Percentiles rank a stretch among this genome's conserved stretches.
phyloP scores from a whole-genome alignment of 2,329 filamentous ascomycete species.

The Podosphaera xanthii region DNA sequence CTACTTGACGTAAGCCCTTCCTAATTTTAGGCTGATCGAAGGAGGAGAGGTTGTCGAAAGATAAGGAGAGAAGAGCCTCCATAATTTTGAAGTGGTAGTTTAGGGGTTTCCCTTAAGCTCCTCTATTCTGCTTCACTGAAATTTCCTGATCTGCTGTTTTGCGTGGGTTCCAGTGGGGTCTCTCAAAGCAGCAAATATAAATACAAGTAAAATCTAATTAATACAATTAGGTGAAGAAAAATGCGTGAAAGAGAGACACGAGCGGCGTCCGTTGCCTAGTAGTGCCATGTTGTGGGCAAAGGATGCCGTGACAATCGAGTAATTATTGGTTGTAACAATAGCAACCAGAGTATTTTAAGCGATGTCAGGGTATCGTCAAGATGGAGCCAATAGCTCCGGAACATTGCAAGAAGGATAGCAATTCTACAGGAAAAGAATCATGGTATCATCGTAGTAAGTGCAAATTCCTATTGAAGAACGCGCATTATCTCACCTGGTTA shows the following conservation, averaged over 20 bases:
- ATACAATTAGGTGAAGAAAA: background rate
- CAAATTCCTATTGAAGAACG: too few species aligned
- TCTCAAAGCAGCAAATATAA: too few species aligned
- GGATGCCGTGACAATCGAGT: background rate
- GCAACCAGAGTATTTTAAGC: background rate
- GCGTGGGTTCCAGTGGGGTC: too few species aligned
- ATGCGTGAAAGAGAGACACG: background rate
- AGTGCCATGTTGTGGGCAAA: background rate
- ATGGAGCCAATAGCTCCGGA: too few species aligned
- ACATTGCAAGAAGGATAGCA: too few species aligned
- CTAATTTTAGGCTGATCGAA: slow-evolving; percentile 76
- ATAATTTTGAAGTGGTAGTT: slow-evolving; percentile 25
- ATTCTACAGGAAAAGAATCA: too few species aligned
- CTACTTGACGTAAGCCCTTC: slow-evolving; percentile 83
- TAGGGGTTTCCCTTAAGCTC: too few species aligned
- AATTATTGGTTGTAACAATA: background rate
- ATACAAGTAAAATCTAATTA: background rate
- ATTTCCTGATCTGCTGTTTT: too few species aligned
- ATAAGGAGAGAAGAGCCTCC: slow-evolving; percentile 78
- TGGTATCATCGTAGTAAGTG: too few species aligned
- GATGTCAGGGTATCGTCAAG: background rate
- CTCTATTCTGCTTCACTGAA: background rate
- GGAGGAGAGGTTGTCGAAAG: slow-evolving; percentile 70
- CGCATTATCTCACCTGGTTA: too few species aligned
- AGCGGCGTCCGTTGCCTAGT: background rate